Evolutionary conservation across 768 basidiomycete genomes (phyloP).

Genomic region (Lactifluus piperatus): DNA sequence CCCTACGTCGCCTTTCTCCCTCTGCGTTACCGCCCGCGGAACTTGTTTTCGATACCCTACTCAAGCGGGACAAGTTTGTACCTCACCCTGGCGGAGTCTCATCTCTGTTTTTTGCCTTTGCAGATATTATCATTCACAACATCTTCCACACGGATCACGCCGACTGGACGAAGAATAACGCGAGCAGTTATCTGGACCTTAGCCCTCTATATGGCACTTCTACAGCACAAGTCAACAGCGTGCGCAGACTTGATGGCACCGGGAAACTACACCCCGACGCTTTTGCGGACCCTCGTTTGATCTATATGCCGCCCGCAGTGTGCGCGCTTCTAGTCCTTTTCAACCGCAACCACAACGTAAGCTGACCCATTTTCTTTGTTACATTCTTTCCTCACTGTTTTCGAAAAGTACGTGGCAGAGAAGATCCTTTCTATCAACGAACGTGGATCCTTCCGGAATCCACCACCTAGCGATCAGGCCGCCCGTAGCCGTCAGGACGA

Average conservation of each 20-base stretch:
- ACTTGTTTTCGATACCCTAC: constrained; percentile 62
- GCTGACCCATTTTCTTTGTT: constrained; percentile 16
- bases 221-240: constrained; percentile 33
- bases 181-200: constrained; percentile 70
- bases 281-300: constrained; percentile 57
- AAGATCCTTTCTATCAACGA: constrained; percentile 67
- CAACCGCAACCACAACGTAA: constrained; percentile 65
- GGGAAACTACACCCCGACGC: constrained; percentile 61
- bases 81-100: constrained; percentile 48
- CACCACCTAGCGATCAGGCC: constrained; percentile 18
- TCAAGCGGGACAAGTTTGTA: constrained; percentile 32
- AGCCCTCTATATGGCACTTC: constrained; percentile 65
- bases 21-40: constrained; percentile 53
- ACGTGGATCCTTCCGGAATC: constrained; percentile 33
- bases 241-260: constrained; percentile 56
- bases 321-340: constrained; percentile 63
- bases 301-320: constrained; percentile 64
- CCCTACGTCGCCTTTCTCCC: constrained; percentile 34
- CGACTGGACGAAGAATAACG: constrained; percentile 48
- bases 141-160: constrained; percentile 50
- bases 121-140: constrained; percentile 65
- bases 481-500: constrained; percentile 47
- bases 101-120: constrained; percentile 70
- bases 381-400: neutral
- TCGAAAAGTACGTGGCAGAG: constrained; percentile 54